phyloP scores from a whole-genome alignment of 768 basidiomycete species.

The Phanerochaete carnosa region DNA sequence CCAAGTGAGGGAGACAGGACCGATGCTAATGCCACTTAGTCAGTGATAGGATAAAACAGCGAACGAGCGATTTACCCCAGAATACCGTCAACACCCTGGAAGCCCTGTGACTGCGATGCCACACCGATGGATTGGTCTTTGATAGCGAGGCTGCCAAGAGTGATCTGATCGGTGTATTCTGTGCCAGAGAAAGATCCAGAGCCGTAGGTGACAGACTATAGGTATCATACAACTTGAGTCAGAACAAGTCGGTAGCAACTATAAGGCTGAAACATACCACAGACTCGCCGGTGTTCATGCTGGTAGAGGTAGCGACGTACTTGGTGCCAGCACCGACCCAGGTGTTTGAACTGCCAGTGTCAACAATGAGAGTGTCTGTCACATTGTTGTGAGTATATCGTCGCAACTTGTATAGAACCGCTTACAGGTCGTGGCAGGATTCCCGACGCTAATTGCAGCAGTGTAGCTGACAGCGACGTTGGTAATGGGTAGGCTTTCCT shows the following conservation, averaged over 20 bases:
- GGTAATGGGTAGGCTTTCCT: slow-evolving; percentile 34
- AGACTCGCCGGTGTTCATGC: slow-evolving; percentile 37
- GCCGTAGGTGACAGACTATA: slow-evolving; percentile 52
- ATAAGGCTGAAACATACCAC: slow-evolving; percentile 40
- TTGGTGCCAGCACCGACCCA: slow-evolving; percentile 55
- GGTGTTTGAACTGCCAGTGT: slow-evolving; percentile 70
- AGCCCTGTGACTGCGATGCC: slow-evolving; percentile 3
- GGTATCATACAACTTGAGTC: too few relatives aligned
- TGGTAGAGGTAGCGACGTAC: slow-evolving; percentile 50
- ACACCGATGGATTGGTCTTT: slow-evolving; percentile 12
- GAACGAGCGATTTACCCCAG: slow-evolving; percentile 4
- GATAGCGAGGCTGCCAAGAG: background rate
- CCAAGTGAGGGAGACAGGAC: background rate
- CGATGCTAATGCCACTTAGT: background rate
- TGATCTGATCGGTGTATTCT: slow-evolving; percentile 25
- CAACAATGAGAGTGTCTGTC: slow-evolving; percentile 52
- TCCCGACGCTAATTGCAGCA: slow-evolving; percentile 23
- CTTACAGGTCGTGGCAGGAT: slow-evolving; percentile 21
- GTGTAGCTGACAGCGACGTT: slow-evolving; percentile 41
- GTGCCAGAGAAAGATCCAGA: slow-evolving; percentile 51
- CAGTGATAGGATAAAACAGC: background rate
- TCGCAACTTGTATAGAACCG: background rate
- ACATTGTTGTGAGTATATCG: background rate
- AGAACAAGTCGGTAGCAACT: background rate
- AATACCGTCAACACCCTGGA: slow-evolving; percentile 12